These are phyloP conservation scores for Microdochium paspali DNA, from an alignment of 2,329 filamentous ascomycete genomes.

Conservation along the genomic window DNA sequence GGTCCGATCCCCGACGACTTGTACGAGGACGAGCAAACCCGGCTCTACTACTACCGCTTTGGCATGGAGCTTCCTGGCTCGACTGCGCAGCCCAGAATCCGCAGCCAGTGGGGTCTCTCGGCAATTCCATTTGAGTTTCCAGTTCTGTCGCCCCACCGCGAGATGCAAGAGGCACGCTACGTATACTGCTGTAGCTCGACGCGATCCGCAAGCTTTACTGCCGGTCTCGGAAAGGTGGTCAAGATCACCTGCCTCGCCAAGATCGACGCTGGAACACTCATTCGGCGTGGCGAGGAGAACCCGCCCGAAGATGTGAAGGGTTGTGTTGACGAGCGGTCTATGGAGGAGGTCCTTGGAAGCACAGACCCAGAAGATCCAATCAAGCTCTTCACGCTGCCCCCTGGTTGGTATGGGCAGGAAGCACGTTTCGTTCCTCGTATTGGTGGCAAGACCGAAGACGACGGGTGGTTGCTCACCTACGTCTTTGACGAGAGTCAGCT, in stretches of 20 bases:
- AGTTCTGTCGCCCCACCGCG: constrained; percentile 39
- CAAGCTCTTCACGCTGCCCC: constrained; percentile 50
- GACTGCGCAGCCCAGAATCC: constrained; percentile 28
- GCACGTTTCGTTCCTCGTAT: constrained; percentile 50
- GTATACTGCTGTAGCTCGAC: constrained; percentile 60
- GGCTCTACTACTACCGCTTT: constrained; percentile 62
- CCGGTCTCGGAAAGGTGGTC: constrained; percentile 51
- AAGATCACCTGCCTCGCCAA: constrained; percentile 60
- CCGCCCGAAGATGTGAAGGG: constrained; percentile 43
- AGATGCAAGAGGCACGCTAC: constrained; percentile 50
- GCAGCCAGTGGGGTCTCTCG: constrained; percentile 54
- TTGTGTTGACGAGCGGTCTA: constrained; percentile 48
- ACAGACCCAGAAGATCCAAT: constrained; percentile 43
- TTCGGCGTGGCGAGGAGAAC: constrained; percentile 37
- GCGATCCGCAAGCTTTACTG: constrained; percentile 41
- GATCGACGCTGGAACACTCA: constrained; percentile 43
- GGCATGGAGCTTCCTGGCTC: constrained; percentile 22
- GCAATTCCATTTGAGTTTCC: constrained; percentile 63
- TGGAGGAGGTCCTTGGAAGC: constrained; percentile 40
- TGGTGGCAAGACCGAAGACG: constrained; percentile 41
- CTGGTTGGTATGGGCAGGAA: constrained; percentile 56
- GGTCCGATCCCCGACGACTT: constrained; percentile 24
- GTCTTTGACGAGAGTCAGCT: constrained; percentile 62
- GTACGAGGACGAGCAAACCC: constrained; percentile 54
- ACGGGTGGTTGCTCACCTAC: constrained; percentile 59